Percentiles rank a stretch among this genome's conserved stretches.
phyloP scores from a whole-genome alignment of 805 yeast species.

The Candida anglica region DNA sequence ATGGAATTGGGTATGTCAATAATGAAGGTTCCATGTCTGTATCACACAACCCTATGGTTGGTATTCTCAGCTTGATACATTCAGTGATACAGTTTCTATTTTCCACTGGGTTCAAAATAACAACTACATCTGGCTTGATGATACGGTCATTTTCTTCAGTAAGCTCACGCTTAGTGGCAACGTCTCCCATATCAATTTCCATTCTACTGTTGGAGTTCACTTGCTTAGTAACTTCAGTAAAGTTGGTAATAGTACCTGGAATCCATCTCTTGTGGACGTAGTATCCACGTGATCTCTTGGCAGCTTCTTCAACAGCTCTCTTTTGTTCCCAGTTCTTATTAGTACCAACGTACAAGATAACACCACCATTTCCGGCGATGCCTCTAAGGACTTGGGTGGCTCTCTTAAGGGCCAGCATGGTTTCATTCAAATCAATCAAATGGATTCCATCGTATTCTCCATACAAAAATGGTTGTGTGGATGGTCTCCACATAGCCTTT shows the following conservation, averaged over 20 bases:
- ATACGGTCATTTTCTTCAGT: conserved; percentile 47
- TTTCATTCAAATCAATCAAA: conserved; percentile 80
- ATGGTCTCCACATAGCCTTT: conserved; percentile 70
- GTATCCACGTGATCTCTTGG: conserved; percentile 71
- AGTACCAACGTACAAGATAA: conserved; percentile 81
- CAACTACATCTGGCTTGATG: conserved; percentile 85
- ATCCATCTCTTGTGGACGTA: conserved; percentile 86
- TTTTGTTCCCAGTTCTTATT: conserved; percentile 63
- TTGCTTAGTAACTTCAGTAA: conserved; percentile 63
- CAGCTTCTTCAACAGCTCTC: conserved; percentile 73
- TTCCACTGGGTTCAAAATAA: conserved; percentile 83
- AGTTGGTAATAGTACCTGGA: conserved; percentile 91
- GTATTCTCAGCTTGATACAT: conserved; percentile 77
- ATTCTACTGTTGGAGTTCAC: conserved; percentile 25
- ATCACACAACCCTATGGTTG: conserved; percentile 91
- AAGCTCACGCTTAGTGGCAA: conserved; percentile 58
- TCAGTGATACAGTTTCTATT: conserved; percentile 77
- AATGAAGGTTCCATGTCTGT: conserved; percentile 88
- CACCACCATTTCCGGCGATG: conserved; percentile 79
- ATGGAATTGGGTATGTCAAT: conserved; percentile 93
- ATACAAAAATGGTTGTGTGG: conserved; percentile 80
- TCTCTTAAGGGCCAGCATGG: conserved; percentile 67
- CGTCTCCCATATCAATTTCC: conserved; percentile 74
- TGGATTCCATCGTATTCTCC: conserved; percentile 91
- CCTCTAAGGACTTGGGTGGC: conserved; percentile 86